phyloP scores from a whole-genome alignment of 2,329 filamentous ascomycete species.

The Dothiorella sarmentorum region DNA sequence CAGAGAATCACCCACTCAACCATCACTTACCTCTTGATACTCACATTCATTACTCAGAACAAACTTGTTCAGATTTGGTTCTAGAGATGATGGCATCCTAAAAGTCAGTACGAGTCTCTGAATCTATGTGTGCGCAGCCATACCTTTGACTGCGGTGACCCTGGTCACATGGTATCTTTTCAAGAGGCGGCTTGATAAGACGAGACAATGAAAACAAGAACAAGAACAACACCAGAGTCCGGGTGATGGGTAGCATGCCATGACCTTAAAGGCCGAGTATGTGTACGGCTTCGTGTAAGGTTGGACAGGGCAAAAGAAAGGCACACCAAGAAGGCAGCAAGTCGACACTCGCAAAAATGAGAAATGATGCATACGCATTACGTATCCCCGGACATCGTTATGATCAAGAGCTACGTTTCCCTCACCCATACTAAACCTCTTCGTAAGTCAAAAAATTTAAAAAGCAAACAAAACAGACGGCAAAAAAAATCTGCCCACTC shows the following conservation, averaged over 20 bases:
- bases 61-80: slow-evolving; percentile 21
- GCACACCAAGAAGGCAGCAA: no score
- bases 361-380: slow-evolving; percentile 14
- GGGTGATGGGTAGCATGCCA: no score
- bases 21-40: no score
- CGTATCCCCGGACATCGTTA: slow-evolving; percentile 6
- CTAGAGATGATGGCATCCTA: background rate
- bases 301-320: no score
- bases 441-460: slow-evolving; percentile 9
- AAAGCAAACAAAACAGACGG: slow-evolving; percentile 14
- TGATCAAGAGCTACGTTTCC: slow-evolving; percentile 4
- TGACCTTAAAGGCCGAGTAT: no score
- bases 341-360: background rate
- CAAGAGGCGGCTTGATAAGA: background rate
- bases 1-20: no score
- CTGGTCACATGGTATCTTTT: slow-evolving; percentile 14
- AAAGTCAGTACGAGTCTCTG: slow-evolving; percentile 18
- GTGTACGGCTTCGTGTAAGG: no score
- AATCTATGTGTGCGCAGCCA: slow-evolving; percentile 19
- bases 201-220: no score
- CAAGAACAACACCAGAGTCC: no score
- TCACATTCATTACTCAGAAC: no score
- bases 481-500: slow-evolving; percentile 9
- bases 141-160: slow-evolving; percentile 20
- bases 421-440: slow-evolving; percentile 4